Evolutionary conservation across 2,329 filamentous ascomycete genomes (phyloP).

Genomic region (Proliferodiscus dingleyae): DNA sequence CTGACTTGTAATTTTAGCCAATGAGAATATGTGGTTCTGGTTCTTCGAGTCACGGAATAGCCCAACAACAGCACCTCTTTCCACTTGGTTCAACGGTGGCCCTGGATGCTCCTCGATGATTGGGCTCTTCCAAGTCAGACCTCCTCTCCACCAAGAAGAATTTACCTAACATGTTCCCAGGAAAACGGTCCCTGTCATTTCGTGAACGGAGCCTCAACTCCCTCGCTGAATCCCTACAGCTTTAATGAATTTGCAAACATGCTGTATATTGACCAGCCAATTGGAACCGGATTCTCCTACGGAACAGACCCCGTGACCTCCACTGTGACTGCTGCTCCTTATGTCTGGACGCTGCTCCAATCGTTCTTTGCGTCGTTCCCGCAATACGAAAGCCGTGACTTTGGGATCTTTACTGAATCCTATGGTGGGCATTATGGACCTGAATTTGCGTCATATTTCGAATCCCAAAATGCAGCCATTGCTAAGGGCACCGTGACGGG

Average conservation of each 20-base stretch:
- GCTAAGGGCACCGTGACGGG: conserved; percentile 32
- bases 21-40: conserved; percentile 6
- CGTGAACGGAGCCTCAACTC: conserved; percentile 34
- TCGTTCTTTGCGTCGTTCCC: conserved; percentile 59
- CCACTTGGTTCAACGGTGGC: conserved; percentile 7
- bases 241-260: conserved; percentile 35
- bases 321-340: conserved; percentile 40
- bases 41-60: conserved; percentile 12
- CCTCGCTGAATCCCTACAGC: conserved; percentile 35
- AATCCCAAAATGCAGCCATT: conserved; percentile 49
- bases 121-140: conserved; percentile 5
- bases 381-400: conserved; percentile 51
- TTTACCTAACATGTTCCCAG: conserved; percentile 10
- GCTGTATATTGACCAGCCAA: conserved; percentile 35
- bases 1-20: neutral
- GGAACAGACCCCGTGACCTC: conserved; percentile 36
- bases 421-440: conserved; percentile 55
- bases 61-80: conserved; percentile 5
- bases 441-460: conserved; percentile 48
- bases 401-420: conserved; percentile 44
- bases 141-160: neutral
- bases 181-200: conserved; percentile 38
- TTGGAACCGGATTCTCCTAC: conserved; percentile 38
- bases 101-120: conserved; percentile 11
- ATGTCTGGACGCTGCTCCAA: conserved; percentile 50